Evolutionary conservation across 83 land plant genomes (phyloP).

Genomic region (Picea engelmannii): DNA sequence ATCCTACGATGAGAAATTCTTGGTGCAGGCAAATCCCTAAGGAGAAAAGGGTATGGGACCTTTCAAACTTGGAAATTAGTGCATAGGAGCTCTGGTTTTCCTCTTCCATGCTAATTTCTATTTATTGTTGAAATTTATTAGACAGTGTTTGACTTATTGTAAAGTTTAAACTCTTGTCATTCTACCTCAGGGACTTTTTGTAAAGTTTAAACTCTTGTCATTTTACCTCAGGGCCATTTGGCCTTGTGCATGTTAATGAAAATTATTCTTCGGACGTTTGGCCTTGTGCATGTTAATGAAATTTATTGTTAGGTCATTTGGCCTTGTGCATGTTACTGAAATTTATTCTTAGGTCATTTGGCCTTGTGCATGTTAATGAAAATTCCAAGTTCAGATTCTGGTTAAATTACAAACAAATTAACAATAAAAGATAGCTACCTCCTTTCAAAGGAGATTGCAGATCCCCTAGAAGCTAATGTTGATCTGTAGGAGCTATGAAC

Average conservation of each 20-base stretch:
- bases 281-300: too few species aligned
- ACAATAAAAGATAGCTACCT: background rate
- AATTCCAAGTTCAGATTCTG: background rate
- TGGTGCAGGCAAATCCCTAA: background rate
- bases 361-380: too few species aligned
- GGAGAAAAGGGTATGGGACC: background rate
- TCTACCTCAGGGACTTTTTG: background rate
- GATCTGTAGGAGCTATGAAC: background rate
- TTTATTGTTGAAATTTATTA: background rate
- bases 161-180: background rate
- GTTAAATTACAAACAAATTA: conserved; percentile 1
- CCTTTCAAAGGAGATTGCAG: background rate
- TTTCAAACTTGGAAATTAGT: too few species aligned
- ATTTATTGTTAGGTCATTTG: too few species aligned
- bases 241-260: too few species aligned
- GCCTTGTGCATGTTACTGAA: too few species aligned
- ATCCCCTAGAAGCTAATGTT: background rate
- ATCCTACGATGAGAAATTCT: background rate
- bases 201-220: background rate
- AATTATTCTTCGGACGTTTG: too few species aligned
- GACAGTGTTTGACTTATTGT: background rate
- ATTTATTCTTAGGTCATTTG: too few species aligned
- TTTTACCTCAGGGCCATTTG: too few species aligned
- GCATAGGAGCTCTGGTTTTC: too few species aligned
- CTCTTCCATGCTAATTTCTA: background rate